These are phyloP conservation scores for Sarcodon sp. DNA, from an alignment of 768 basidiomycete genomes.

Conservation along the genomic window DNA sequence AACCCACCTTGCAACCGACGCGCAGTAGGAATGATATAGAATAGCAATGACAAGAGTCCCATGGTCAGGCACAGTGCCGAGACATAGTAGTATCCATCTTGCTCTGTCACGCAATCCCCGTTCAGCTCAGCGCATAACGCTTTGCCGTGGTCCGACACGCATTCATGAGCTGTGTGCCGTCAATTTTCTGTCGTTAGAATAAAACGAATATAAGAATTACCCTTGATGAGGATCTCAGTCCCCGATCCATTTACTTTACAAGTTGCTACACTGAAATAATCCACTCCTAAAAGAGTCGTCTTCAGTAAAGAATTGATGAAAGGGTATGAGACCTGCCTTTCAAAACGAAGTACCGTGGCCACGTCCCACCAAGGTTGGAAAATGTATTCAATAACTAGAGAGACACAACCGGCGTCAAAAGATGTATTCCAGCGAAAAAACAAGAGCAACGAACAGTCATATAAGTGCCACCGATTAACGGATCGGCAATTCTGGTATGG, in stretches of 20 bases:
- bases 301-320: slow-evolving; percentile 2
- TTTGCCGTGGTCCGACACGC: slow-evolving; percentile 89
- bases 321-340: slow-evolving; percentile 37
- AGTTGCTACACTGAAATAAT: slow-evolving; percentile 74
- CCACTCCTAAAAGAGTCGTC: slow-evolving; percentile 47
- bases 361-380: slow-evolving; percentile 93
- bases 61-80: slow-evolving; percentile 67
- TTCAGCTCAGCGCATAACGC: slow-evolving; percentile 57
- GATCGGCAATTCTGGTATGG: slow-evolving; percentile 93
- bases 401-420: neutral
- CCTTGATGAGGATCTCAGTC: slow-evolving; percentile 37
- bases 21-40: slow-evolving; percentile 77
- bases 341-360: slow-evolving; percentile 95
- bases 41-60: slow-evolving; percentile 61
- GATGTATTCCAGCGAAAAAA: slow-evolving; percentile 1
- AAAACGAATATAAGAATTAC: slow-evolving; percentile 18
- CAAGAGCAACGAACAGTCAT: slow-evolving; percentile 71
- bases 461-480: slow-evolving; percentile 94
- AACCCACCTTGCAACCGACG: slow-evolving; percentile 72
- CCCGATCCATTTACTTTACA: slow-evolving; percentile 60
- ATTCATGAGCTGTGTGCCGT: slow-evolving; percentile 52
- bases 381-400: slow-evolving; percentile 86
- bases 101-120: slow-evolving; percentile 72
- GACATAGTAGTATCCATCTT: slow-evolving; percentile 88
- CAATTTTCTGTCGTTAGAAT: neutral